Percentiles rank a stretch among this genome's conserved stretches.
Conservation (phyloP, 192 early-diverging fungal genomes). For the Linnemannia zychae region DNA sequence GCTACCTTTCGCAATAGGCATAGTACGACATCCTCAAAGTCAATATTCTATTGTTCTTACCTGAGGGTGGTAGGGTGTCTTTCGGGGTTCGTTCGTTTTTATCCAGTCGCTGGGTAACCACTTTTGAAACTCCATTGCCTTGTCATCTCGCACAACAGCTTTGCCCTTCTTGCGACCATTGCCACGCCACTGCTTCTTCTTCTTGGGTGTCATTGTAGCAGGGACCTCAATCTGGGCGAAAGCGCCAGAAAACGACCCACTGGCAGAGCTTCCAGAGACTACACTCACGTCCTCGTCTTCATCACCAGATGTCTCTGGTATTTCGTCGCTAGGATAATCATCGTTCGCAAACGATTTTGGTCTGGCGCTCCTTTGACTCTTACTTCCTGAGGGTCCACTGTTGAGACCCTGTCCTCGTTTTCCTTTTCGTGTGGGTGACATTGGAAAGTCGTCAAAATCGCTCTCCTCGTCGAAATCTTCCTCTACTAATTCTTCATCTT, state of each 20-base stretch:
- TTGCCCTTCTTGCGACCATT: constrained; percentile 54
- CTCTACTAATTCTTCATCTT: constrained; percentile 33
- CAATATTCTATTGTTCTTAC: constrained; percentile 5
- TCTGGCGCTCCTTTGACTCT: constrained; percentile 47
- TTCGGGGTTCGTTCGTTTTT: constrained; percentile 45
- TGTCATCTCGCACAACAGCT: constrained; percentile 40
- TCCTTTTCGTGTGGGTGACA: constrained; percentile 11
- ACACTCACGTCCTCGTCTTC: constrained; percentile 50
- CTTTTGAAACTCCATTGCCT: constrained; percentile 18
- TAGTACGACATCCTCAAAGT: not conserved
- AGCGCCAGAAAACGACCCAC: constrained; percentile 32
- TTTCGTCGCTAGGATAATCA: constrained; percentile 51
- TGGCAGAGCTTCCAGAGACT: constrained; percentile 54
- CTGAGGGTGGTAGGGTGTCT: constrained; percentile 54
- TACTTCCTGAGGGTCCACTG: constrained; percentile 39
- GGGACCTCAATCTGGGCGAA: not conserved
- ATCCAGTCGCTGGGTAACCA: constrained; percentile 52
- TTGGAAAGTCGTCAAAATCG: constrained; percentile 19
- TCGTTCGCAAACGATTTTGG: constrained; percentile 55
- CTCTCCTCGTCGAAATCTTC: constrained; percentile 54
- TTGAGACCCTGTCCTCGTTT: constrained; percentile 3
- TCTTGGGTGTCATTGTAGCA: constrained; percentile 22
- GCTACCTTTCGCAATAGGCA: not conserved
- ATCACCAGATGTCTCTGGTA: constrained; percentile 22
- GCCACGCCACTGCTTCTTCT: constrained; percentile 50